A percentile compares a stretch with the other conserved stretches of the same genome.
Conservation (phyloP, 371 early-diverging fungal species). For the Apophysomyces sp. region DNA sequence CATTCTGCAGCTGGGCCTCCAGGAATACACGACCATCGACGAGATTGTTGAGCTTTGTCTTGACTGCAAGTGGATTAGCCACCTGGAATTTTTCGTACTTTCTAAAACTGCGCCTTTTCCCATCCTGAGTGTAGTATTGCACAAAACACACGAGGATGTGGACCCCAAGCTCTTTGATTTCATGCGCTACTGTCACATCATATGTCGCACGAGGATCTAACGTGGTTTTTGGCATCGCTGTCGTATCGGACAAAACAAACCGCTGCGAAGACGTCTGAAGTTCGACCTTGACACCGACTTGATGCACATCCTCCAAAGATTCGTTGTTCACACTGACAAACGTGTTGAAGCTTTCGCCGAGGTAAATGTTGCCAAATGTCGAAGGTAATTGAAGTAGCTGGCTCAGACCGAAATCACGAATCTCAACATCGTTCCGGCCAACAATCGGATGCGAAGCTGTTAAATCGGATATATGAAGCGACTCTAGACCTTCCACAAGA, state of each 20-base stretch:
- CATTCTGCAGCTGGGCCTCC: constrained; percentile 93
- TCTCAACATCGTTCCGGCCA: constrained; percentile 25
- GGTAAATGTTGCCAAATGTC: constrained; percentile 88
- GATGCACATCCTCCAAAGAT: constrained; percentile 54
- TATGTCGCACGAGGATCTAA: constrained; percentile 59
- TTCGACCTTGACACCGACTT: constrained; percentile 78
- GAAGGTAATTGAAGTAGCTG: constrained; percentile 68
- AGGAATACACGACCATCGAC: constrained; percentile 78
- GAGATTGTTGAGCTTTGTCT: constrained; percentile 88
- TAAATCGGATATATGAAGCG: constrained; percentile 39
- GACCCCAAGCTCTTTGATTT: constrained; percentile 92
- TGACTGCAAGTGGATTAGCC: constrained; percentile 92
- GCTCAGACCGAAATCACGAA: constrained; percentile 62
- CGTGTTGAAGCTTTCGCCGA: constrained; percentile 93
- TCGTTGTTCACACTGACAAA: constrained; percentile 88
- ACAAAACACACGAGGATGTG: constrained; percentile 91
- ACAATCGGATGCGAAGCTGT: constrained; percentile 34
- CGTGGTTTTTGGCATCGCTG: constrained; percentile 23
- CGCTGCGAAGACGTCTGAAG: constrained; percentile 85
- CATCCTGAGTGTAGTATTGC: constrained; percentile 67
- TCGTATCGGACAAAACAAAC: constrained; percentile 72
- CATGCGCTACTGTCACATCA: constrained; percentile 81
- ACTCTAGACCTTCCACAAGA: constrained; percentile 38
- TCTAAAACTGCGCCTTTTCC: constrained; percentile 73
- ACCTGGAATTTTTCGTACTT: constrained; percentile 96